phyloP scores from a whole-genome alignment of 2,329 filamentous ascomycete genomes.

The Aphanocladium album region DNA sequence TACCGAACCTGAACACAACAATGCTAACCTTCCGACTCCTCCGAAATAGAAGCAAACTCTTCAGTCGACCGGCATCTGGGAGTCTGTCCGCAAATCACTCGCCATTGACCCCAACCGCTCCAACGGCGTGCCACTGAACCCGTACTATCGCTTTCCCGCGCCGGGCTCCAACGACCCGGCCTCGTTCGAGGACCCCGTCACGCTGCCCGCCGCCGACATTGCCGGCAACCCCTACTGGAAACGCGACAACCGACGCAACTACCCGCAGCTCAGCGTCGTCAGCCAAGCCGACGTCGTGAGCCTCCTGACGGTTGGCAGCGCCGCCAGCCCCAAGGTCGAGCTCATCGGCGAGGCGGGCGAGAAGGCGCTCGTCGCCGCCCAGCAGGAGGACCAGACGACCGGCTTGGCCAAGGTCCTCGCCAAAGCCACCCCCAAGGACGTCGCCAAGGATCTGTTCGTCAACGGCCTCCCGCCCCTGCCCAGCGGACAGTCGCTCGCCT shows the following conservation, averaged over 20 bases:
- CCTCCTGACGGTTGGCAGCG: constrained; percentile 79
- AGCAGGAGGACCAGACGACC: constrained; percentile 66
- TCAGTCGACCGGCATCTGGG: constrained; percentile 85
- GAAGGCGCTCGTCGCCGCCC: constrained; percentile 66
- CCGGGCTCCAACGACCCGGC: constrained; percentile 37
- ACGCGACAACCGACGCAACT: constrained; percentile 78
- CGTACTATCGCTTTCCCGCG: constrained; percentile 82
- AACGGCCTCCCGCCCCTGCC: constrained; percentile 84
- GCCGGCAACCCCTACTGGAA: constrained; percentile 63
- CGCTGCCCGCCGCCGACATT: constrained; percentile 54
- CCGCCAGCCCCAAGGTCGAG: constrained; percentile 74
- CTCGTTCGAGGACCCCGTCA: constrained; percentile 35
- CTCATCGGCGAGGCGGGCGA: constrained; percentile 59
- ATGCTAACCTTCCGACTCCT: constrained; percentile 13
- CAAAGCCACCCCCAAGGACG: constrained; percentile 43
- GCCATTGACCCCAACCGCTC: constrained; percentile 84
- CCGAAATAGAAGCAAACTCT: constrained; percentile 83
- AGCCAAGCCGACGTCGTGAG: constrained; percentile 81
- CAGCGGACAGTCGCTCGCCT: constrained; percentile 56
- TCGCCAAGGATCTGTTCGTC: constrained; percentile 61
- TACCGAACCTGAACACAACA: constrained; percentile 11
- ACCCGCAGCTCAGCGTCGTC: constrained; percentile 75
- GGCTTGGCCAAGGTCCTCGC: constrained; percentile 71
- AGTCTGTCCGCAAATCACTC: constrained; percentile 69
- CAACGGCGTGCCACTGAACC: constrained; percentile 87